These are phyloP conservation scores for Poteriospumella lacustris DNA, from an alignment of 108 stramenopile species.

Conservation along the genomic window DNA sequence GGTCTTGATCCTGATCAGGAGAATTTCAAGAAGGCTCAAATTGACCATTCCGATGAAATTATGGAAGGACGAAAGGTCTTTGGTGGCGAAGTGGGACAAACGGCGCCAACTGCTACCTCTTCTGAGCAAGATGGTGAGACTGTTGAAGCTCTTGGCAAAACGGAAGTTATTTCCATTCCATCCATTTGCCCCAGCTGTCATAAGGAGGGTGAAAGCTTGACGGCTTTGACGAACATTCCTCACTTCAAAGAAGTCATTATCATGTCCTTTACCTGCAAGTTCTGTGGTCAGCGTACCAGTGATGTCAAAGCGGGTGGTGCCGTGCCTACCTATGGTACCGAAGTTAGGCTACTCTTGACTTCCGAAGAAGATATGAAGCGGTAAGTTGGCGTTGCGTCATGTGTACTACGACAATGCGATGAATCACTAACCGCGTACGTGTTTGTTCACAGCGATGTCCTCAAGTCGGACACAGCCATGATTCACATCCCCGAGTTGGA, in stretches of 20 bases:
- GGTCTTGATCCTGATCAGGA: conserved; percentile 34
- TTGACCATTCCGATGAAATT: background rate
- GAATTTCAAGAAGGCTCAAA: conserved; percentile 36
- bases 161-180: conserved; percentile 13
- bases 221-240: conserved; percentile 76
- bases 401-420: no score
- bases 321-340: conserved; percentile 65
- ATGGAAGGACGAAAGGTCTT: background rate
- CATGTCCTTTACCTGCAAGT: conserved; percentile 73
- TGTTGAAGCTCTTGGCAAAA: conserved; percentile 24
- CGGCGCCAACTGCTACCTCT: background rate
- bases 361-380: conserved; percentile 1
- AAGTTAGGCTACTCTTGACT: conserved; percentile 53
- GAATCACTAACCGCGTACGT: conserved; percentile 22
- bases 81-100: conserved; percentile 24
- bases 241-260: conserved; percentile 88
- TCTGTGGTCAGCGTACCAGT: conserved; percentile 73
- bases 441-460: conserved; percentile 2
- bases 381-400: conserved; percentile 68
- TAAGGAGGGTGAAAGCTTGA: conserved; percentile 44
- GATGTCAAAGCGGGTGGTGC: conserved; percentile 84
- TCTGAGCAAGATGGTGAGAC: background rate
- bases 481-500: conserved; percentile 69
- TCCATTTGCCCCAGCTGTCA: conserved; percentile 51
- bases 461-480: conserved; percentile 60